phyloP scores from a whole-genome alignment of 208 protist genomes.

The Wallacemonas collosoma region DNA sequence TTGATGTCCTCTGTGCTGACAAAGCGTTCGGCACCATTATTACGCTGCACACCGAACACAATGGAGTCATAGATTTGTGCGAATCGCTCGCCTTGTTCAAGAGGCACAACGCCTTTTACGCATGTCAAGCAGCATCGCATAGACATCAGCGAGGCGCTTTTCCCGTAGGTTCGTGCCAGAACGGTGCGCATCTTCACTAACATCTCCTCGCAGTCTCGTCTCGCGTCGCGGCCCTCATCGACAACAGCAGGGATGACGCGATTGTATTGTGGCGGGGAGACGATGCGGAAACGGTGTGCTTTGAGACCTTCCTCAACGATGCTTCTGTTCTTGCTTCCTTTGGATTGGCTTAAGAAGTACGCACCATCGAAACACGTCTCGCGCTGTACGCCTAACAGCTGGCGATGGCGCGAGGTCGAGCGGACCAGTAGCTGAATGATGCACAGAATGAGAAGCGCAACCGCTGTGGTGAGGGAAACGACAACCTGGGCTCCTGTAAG shows the following conservation, averaged over 20 bases:
- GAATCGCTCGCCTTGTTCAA: conserved; percentile 65
- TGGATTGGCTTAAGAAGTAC: conserved; percentile 64
- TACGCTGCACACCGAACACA: conserved; percentile 71
- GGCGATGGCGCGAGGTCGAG: conserved; percentile 44
- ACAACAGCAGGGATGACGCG: conserved; percentile 70
- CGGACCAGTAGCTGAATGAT: conserved; percentile 68
- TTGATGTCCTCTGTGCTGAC: conserved; percentile 86
- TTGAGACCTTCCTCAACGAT: conserved; percentile 81
- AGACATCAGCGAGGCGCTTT: conserved; percentile 69
- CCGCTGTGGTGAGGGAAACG: conserved; percentile 69
- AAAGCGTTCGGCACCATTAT: conserved; percentile 50
- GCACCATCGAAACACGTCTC: conserved; percentile 78
- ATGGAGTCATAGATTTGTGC: conserved; percentile 78
- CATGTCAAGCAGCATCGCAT: conserved; percentile 88
- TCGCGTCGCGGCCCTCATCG: conserved; percentile 60
- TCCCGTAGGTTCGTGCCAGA: conserved; percentile 58
- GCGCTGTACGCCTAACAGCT: conserved; percentile 59
- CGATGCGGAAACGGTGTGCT: conserved; percentile 54
- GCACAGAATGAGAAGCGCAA: conserved; percentile 60
- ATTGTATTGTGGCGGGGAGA: conserved; percentile 62
- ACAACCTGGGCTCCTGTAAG: conserved; percentile 78
- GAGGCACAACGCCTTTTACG: conserved; percentile 67
- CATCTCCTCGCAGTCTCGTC: conserved; percentile 76
- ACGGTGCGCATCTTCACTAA: conserved; percentile 62
- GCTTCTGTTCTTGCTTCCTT: conserved; percentile 37